phyloP scores from a whole-genome alignment of 2,329 filamentous ascomycete genomes.

The Arthroderma sp. region DNA sequence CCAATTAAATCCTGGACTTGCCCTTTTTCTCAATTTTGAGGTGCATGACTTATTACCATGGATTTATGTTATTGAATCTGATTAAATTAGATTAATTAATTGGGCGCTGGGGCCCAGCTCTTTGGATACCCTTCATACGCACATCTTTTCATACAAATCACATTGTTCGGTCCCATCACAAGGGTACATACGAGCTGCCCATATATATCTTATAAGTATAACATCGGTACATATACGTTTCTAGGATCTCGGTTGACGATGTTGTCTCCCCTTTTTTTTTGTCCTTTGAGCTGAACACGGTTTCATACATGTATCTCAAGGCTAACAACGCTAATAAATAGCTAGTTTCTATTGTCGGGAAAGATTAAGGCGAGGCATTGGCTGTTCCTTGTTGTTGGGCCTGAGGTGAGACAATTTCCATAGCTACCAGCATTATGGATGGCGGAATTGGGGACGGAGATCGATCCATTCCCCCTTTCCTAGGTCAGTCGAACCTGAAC shows the following conservation, averaged over 20 bases:
- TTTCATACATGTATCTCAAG: neutral
- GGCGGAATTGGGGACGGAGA: neutral
- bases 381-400: neutral
- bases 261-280: neutral
- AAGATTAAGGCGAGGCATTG: neutral
- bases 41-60: neutral
- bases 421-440: neutral
- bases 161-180: neutral
- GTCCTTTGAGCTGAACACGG: neutral
- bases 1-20: neutral
- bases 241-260: neutral
- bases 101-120: neutral
- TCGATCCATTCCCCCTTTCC: neutral
- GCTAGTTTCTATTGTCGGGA: neutral
- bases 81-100: neutral
- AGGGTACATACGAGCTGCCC: neutral
- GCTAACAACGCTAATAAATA: neutral
- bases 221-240: neutral
- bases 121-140: neutral
- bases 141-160: neutral
- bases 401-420: neutral
- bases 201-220: neutral
- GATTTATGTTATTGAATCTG: conserved; percentile 1
- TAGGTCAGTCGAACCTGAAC: neutral
- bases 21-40: neutral